Base-by-base conservation (phyloP, 371 early-diverging fungal genomes). In the Mucor lusitanicus region DNA sequence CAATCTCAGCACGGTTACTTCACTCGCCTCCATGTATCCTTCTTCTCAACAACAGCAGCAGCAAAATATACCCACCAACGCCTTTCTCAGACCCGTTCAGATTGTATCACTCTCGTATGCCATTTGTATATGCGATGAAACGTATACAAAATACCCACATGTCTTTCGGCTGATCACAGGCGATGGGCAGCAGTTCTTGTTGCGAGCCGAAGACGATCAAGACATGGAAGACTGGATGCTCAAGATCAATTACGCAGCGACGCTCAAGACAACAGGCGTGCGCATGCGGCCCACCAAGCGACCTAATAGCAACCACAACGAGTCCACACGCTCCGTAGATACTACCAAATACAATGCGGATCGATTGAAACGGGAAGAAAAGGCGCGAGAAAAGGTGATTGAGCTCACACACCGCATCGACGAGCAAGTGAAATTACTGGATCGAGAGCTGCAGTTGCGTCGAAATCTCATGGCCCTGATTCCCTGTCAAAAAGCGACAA, bases 141-240 rank as follows among this genome's bases (percentile, higher is more conserved):
- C 78, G 9, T 92, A 92, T 71, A 87, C 76, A 61, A 92, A 90
- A 78, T 90, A 91, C 70, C 87, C 87, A 4, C 83, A 92, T 61
- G 90, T 90, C n/a, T 92, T 92, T 75, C 85, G 94, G 19, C 72
- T 93, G 17, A 85, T 88, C 17, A 85, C 88, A 7, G 85, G 85
- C 2, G 89, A 90, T 53, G 91, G 90, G 23, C 86, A 89, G 66
- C 89, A 92, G 63, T 90, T 89, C 61, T 71, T 93, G 44, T 79
- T 93, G 59, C 81, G 89, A 63, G 88, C 91, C 3, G 77, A 87
- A 12, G 75, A 75, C 56, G 87, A 90, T 71, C 81, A 78, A 35
- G 90, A 91, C 9, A 87, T 92, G 82, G 88, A 89, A 28, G 91
- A 93, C 63, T 94, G 94, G 94, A 91, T 94, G 85, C 72, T 83